A percentile compares a stretch with the other conserved stretches of the same genome.
Conservation (phyloP, 805 yeast genomes). For the Metschnikowia continentalis region DNA sequence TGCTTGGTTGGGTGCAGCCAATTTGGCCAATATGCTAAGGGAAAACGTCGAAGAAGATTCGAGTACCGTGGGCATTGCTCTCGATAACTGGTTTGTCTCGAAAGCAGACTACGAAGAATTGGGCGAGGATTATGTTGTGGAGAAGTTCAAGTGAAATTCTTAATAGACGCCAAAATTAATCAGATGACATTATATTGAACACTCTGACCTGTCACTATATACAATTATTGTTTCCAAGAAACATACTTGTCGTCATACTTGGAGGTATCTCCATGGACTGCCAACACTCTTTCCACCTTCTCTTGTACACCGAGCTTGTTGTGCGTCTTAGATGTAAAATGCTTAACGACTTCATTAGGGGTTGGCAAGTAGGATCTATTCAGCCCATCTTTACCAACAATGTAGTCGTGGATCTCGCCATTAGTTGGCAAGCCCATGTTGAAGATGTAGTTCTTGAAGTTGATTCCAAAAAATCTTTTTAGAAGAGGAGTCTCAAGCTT, state of each 20-base stretch:
- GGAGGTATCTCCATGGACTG: slow-evolving; percentile 48
- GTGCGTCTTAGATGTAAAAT: slow-evolving; percentile 50
- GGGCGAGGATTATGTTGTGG: slow-evolving; percentile 47
- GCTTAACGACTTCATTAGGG: slow-evolving; percentile 58
- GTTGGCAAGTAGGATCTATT: slow-evolving; percentile 66
- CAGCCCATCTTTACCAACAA: slow-evolving; percentile 67
- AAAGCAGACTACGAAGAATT: slow-evolving; percentile 63
- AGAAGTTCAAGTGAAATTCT: slow-evolving; percentile 36
- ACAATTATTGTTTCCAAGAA: slow-evolving; percentile 31
- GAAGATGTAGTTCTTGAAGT: slow-evolving; percentile 49
- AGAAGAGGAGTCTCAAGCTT: slow-evolving; percentile 31
- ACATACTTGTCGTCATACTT: slow-evolving; percentile 41
- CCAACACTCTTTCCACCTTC: slow-evolving; percentile 58
- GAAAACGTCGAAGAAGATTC: slow-evolving; percentile 26
- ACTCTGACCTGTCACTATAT: not conserved
- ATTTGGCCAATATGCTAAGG: slow-evolving; percentile 59
- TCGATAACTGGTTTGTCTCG: slow-evolving; percentile 52
- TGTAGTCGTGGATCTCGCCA: slow-evolving; percentile 55
- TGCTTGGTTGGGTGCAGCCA: slow-evolving; percentile 72
- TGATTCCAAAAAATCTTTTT: slow-evolving; percentile 35
- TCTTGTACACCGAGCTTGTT: slow-evolving; percentile 56
- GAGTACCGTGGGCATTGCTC: slow-evolving; percentile 32
- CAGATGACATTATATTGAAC: not conserved
- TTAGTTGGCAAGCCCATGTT: slow-evolving; percentile 80
- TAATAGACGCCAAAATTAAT: not conserved